Evolutionary conservation across 768 basidiomycete genomes (phyloP), one percentile per base, ranked within the genome.

Genomic region (Russula sp.): DNA sequence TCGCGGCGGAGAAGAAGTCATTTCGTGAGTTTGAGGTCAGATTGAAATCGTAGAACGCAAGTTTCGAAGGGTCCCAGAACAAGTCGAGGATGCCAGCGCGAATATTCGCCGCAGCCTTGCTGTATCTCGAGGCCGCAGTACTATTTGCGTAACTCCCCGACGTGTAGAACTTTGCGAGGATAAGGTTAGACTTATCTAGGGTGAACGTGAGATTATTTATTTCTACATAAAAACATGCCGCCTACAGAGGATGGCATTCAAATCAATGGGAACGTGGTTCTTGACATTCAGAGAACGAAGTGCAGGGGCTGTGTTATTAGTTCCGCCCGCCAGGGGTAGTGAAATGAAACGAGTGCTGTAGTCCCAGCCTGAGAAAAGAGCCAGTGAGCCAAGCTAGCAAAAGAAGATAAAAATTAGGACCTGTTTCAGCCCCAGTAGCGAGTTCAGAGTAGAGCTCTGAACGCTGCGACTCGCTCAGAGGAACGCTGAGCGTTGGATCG

Each of bases 31-130:
- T 84, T 2, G 85, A 79, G 7, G 83, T 86, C 43, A 87, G 72
- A 71, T 93, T 91, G 74, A 88, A 97, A 73, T 96, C 94, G 68
- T 95, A 95, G 74, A 95, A 96, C 0, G 87, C 87, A n/a, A 92
- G 77, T 76, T 88, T 90, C 8, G 76, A 73, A 0, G 83, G 66
- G 69, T 96, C 89, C 93, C 94, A 97, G 73, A 84, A 77, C 9
- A 97, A 81, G 71, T 98, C 95, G 39, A 97, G 75, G 62, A 97
- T 83, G 0, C 85, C 93, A 22, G 74, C 77, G 60, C 83, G 82
- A 46, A 92, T 74, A 8, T 75, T 73, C 0, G 78, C 72, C 0
- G 93, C 91, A 3, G 80, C 77, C 25, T 77, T 67, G 18, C 72
- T 75, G 68, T 94, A 91, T 32, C 73, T 71, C 2, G 74, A 68